A percentile compares a stretch with the other conserved stretches of the same genome.
Conservation (phyloP, 768 basidiomycete genomes). For the Mycena alexandri region DNA sequence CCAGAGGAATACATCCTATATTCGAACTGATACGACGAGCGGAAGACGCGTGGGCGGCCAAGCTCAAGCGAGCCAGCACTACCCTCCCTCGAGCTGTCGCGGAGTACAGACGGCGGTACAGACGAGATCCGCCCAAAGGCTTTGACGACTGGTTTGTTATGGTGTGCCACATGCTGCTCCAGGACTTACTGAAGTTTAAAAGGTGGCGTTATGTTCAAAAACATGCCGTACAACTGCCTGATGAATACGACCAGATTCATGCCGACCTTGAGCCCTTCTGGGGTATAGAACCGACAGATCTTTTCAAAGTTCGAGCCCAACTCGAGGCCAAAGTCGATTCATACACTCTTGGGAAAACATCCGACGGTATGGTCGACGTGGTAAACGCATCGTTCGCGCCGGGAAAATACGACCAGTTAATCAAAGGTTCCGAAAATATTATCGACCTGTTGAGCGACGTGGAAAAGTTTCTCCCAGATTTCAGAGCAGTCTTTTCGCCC, state of each 20-base stretch:
- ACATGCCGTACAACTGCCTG: slow-evolving; percentile 81
- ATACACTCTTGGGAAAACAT: slow-evolving; percentile 57
- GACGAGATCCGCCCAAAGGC: slow-evolving; percentile 84
- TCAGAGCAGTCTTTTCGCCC: slow-evolving; percentile 60
- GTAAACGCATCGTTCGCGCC: slow-evolving; percentile 52
- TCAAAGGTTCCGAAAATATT: slow-evolving; percentile 46
- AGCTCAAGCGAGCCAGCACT: slow-evolving; percentile 78
- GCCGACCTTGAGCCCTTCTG: slow-evolving; percentile 89
- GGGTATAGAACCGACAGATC: slow-evolving; percentile 65
- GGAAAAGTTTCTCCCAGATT: slow-evolving; percentile 56
- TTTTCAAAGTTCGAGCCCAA: slow-evolving; percentile 52
- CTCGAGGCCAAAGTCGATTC: slow-evolving; percentile 55
- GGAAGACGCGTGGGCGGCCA: slow-evolving; percentile 54
- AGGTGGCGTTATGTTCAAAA: slow-evolving; percentile 72
- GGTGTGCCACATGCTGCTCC: too few relatives aligned
- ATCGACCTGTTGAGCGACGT: slow-evolving; percentile 55
- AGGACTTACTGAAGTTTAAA: neutral
- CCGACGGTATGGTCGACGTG: slow-evolving; percentile 43
- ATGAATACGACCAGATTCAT: slow-evolving; percentile 86
- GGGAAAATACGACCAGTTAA: slow-evolving; percentile 53
- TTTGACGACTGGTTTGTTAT: slow-evolving; percentile 85
- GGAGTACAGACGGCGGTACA: slow-evolving; percentile 84
- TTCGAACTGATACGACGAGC: slow-evolving; percentile 55
- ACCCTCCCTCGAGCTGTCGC: slow-evolving; percentile 79
- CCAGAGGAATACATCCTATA: slow-evolving; percentile 57